Evolutionary conservation across 1,284 basidiomycete genomes (phyloP), one percentile per base, ranked within the genome.

Genomic region (Jaminaea rosea): DNA sequence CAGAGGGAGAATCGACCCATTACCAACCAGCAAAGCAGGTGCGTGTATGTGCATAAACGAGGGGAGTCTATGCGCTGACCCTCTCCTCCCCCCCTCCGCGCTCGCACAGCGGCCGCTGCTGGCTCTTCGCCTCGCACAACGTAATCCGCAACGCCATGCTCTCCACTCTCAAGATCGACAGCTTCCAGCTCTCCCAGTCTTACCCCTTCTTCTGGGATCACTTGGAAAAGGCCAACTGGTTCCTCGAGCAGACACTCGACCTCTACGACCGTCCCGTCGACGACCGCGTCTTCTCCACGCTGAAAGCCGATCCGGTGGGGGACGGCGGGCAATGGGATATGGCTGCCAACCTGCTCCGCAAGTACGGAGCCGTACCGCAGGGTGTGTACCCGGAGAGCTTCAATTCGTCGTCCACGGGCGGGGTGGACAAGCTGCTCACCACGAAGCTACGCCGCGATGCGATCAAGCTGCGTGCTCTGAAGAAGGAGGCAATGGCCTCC

Each of bases 211-310:
- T 63, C 44, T 63, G 51, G 51, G 62, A 62, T 48, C 29, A 92
- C 77, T 80, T 94, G 47, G 91, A 94, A 79, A 94, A 94, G 76
- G 80, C 85, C 49, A 96, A 97, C 78, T 92, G 87, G 77, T 94
- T 87, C 75, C 83, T 97, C 23, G 92, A 97, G 77, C 78, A 84
- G 44, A 82, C 85, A 52, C 87, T 97, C 62, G 80, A 93, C 75
- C 81, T 88, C 42, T 83, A 83, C 0, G 84, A 89, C 61, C 80
- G 84, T 51, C 84, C 86, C 0, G 76, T 93, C 44, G 88, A 94
- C 52, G 83, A 87, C 65, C 82, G 92, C 2, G 79, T 92, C 11
- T 78, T 96, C 46, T 81, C 79, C 44, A 85, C 85, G 77, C 80
- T 96, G 47, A 82, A 86, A 26, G 73, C 76, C 11, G 84, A 85